Base-by-base conservation (phyloP, 768 basidiomycete genomes). In the Auricularia cornea region DNA sequence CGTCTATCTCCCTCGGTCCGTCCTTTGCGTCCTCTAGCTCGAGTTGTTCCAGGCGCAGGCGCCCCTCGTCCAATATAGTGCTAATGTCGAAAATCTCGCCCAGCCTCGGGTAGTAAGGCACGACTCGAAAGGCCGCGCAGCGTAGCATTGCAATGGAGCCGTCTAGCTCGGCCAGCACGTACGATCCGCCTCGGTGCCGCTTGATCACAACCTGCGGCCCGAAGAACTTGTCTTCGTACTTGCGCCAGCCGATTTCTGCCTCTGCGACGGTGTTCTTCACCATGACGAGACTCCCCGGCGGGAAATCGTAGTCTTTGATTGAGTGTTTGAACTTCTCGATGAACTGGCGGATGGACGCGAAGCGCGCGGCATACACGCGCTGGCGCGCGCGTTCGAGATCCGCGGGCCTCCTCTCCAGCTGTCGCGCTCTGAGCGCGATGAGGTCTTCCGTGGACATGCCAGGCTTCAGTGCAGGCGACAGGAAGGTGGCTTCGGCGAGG, bases 131-230 rank as follows among this genome's bases (percentile, higher is more conserved):
- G n/a, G 64, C 60, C 1, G 67, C 66, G 11, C 63, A 59, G 14
- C 59, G 20, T 23, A 38, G 18, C 40, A 60, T 33, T 23, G 40
- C 38, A 2, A 66, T 20, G 8, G 68, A 63, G 2, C 69, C 67
- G 26, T 68, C 61, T 26, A 70, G 41, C 60, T 71, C 67, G 3
- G 48, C 29, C 5, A 69, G 32, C 2, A 66, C 35, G 23, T 70
- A 69, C 3, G 63, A 54, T 18, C 64, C 62, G 18, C 60, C 61
- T 18, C 29, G 54, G 8, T 71, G 74, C 10, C 67, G 65, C 11
- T 63, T 31, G 3, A 77, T 54, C 0, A 80, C 74, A 0, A 73
- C 65, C 63, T 74, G 73, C 0, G 78, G 78, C 20, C 78, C 79
- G 14, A 76, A 52, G 62, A 78, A 80, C 2, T 74, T 23, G 40